Conservation (phyloP, 345 rosid genomes). For the Acer saccharum region DNA sequence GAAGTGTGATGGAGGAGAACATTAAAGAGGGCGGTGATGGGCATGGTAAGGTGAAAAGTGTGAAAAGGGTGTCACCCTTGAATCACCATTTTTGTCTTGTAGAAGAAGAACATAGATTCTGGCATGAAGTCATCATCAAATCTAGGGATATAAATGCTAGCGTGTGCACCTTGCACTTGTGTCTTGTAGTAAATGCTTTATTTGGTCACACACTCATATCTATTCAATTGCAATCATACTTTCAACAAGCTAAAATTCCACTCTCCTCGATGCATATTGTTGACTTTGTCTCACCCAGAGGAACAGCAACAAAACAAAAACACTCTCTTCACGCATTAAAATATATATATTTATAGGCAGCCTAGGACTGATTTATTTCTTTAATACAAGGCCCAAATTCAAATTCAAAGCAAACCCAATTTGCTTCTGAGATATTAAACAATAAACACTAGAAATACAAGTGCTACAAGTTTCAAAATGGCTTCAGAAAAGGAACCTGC, state of each 20-base stretch:
- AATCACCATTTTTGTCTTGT: constrained; percentile 45
- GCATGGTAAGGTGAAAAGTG: background rate
- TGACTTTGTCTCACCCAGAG: constrained; percentile 39
- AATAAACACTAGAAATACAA: background rate
- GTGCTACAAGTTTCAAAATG: background rate
- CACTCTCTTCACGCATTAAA: constrained; percentile 17
- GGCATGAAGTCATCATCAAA: constrained; percentile 63
- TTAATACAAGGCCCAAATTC: background rate
- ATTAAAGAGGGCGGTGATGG: constrained; percentile 16
- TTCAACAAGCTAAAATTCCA: constrained; percentile 28
- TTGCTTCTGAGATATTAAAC: background rate
- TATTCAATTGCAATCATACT: constrained; percentile 35
- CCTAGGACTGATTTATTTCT: background rate
- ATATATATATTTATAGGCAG: background rate
- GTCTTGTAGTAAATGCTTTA: constrained; percentile 45
- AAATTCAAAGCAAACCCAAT: background rate
- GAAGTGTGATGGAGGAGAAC: background rate
- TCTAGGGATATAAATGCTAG: constrained; percentile 69
- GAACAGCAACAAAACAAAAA: constrained; percentile 29
- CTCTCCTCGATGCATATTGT: constrained; percentile 37
- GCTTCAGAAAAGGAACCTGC: background rate
- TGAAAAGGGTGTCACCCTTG: constrained; percentile 30
- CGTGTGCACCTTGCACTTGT: constrained; percentile 53
- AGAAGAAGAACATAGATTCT: constrained; percentile 67
- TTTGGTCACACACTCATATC: constrained; percentile 45